Base-by-base conservation (phyloP, 495 filamentous ascomycete genomes). In the Lasiosphaeria hispida region DNA sequence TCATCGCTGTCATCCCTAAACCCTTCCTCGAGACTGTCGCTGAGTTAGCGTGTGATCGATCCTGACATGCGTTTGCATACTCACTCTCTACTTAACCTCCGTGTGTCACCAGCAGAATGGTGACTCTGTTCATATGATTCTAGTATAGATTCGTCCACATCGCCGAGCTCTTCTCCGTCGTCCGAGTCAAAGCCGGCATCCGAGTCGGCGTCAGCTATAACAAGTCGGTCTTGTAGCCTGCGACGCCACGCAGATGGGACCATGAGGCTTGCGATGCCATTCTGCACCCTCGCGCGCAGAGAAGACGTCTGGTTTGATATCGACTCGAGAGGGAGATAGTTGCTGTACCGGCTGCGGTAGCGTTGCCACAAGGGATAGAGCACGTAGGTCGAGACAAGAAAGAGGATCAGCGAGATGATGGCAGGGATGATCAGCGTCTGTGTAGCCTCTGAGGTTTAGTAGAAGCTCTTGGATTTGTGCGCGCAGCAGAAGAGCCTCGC, bases 361-460 rank as follows among this genome's bases (percentile, higher is more conserved):
- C 82, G 83, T 33, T 82, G 87, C 81, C 90, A 88, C 62, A 90
- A 73, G 3, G 92, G 92, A 39, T 92, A 65, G 69, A 93, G 63
- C 51, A 89, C 66, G 69, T 87, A 90, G 51, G 83, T 85, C 47
- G 86, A 69, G 44, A 88, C 59, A 66, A 93, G 72, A 72, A 91
- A 96, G 64, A 96, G 76, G 47, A 83, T 67, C 50, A 91, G 78
- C 39, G 91, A 88, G 69, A 94, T 87, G 58, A 88, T 57, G 53
- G 89, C 88, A 3, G 92, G 92, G 48, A 92, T 76, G 61, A 92
- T 70, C 45, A 96, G 72, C 3, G 87, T 90, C 91, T 96, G 58
- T 11, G 19, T 38, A 48, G 7, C 48, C 1, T n/a, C n/a, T n/a
- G 3, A 18, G 19, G 30, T 58, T 3, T 56, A 47, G 6, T 44